Conservation (phyloP, 2,329 filamentous ascomycete species). For the Intubia oerlemansii region DNA sequence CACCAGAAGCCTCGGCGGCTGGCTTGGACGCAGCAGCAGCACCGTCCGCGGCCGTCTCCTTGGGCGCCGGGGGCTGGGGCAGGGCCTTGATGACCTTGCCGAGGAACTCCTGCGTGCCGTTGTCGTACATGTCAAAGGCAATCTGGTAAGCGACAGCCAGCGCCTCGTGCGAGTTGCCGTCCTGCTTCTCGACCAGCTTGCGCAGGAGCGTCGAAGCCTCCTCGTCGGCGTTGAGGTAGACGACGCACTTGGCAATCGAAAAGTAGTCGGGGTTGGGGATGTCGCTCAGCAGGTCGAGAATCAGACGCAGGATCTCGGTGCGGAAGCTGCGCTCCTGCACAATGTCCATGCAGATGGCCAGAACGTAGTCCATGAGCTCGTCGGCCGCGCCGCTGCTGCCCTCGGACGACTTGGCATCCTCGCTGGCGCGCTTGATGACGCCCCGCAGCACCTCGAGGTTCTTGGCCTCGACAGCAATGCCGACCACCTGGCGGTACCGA, state of each 20-base stretch:
- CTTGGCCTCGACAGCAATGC: constrained; percentile 87
- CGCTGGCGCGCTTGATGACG: constrained; percentile 73
- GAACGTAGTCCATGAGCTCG: constrained; percentile 88
- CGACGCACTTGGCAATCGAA: constrained; percentile 91
- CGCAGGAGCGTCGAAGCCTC: constrained; percentile 75
- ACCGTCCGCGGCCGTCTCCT: constrained; percentile 8
- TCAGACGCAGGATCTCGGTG: constrained; percentile 65
- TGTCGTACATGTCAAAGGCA: constrained; percentile 94
- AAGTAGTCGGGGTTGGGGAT: constrained; percentile 92
- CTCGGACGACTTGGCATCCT: constrained; percentile 57
- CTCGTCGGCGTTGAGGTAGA: constrained; percentile 81
- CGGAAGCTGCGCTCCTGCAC: constrained; percentile 83
- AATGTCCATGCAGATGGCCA: constrained; percentile 93
- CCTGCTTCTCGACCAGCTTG: constrained; percentile 44
- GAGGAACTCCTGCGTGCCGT: constrained; percentile 92
- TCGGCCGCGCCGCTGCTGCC: constrained; percentile 38
- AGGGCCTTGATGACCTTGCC: constrained; percentile 71
- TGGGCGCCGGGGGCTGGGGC: constrained; percentile 28
- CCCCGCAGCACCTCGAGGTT: constrained; percentile 71
- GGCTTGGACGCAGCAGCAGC: neutral
- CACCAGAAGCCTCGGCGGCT: constrained; percentile 12
- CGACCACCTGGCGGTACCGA: constrained; percentile 86
- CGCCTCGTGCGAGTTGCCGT: constrained; percentile 52
- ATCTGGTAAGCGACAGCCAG: constrained; percentile 88
- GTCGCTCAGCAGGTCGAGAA: constrained; percentile 86